Base-by-base conservation (phyloP, 73 alveolate genomes). In the Stentor roeselii region DNA sequence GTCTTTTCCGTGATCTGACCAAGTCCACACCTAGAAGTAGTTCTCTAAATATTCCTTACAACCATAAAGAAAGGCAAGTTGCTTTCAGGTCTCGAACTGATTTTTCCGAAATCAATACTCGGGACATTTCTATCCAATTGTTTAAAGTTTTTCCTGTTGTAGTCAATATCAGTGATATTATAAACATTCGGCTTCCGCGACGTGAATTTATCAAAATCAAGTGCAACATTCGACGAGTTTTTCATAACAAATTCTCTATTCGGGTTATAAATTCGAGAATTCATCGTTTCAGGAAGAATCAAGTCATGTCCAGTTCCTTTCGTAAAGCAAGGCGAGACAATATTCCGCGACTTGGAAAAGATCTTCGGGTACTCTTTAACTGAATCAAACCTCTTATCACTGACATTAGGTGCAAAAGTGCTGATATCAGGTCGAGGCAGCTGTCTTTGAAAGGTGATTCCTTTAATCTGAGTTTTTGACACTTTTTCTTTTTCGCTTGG, bases 11-110 rank as follows among this genome's bases (percentile, higher is more conserved):
- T 50, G 6, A 50, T 50, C 21, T 50, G 67, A 21, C 21, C 21
- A 11, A 50, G 67, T 6, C 67, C 67, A 50, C 67, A 50, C 21
- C 67, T 6, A 50, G 67, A 50, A 11, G 67, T 50, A 11, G 67
- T 50, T 50, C 67, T 50, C 67, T 50, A 50, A 50, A 50, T 50
- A 50, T 50, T 50, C 67, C 67, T 50, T 50, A 50, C 67, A 50
- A 21, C 67, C 67, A 50, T 50, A 50, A 50, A 50, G 6, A 50
- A 50, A 50, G 67, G 67, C 6, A 11, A 50, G 21, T 50, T 50
- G 21, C 67, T 50, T 11, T 50, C 6, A 50, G 67, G 67, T 50
- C 67, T 50, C 21, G 67, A 50, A 11, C 30, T 50, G 21, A 11
- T 50, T 50, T 50, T 50, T 11, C 21, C 67, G 21, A 50, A 50